Conservation (phyloP, 257 asterid species). For the Penstemon davidsonii region DNA sequence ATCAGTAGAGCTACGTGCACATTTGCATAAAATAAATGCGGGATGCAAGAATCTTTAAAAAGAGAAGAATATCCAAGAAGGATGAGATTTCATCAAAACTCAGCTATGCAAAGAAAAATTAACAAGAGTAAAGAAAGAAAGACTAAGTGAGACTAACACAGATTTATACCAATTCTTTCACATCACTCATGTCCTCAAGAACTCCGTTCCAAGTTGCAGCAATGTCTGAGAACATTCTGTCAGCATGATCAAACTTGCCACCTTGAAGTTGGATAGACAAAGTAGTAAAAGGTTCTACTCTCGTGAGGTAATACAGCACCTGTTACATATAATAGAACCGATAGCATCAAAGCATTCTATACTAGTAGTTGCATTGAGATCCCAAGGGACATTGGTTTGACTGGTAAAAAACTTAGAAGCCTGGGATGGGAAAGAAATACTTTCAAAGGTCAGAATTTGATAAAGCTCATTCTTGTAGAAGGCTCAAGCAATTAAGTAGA, state of each 20-base stretch:
- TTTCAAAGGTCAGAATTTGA: conserved; percentile 13
- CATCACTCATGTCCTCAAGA: conserved; percentile 98
- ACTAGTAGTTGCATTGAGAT: conserved; percentile 26
- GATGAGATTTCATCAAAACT: conserved; percentile 12
- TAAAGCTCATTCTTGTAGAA: conserved; percentile 10
- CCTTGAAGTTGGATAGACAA: conserved; percentile 98
- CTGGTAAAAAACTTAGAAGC: not conserved
- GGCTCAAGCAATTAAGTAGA: conserved; percentile 27
- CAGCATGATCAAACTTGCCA: conserved; percentile 98
- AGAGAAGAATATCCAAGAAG: conserved; percentile 21
- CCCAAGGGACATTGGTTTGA: conserved; percentile 8
- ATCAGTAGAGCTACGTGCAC: conserved; percentile 24
- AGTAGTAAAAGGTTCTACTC: conserved; percentile 97
- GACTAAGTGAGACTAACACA: conserved; percentile 18
- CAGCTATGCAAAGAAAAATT: conserved; percentile 1
- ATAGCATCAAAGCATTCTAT: conserved; percentile 24
- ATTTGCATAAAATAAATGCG: conserved; percentile 21
- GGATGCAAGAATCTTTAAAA: conserved; percentile 19
- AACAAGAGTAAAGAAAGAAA: not conserved
- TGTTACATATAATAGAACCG: conserved; percentile 34
- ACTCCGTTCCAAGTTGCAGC: conserved; percentile 95
- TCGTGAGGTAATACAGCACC: conserved; percentile 89
- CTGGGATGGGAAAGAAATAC: conserved; percentile 23
- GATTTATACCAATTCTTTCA: conserved; percentile 84
- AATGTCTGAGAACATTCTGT: conserved; percentile 93